A percentile compares a stretch with the other conserved stretches of the same genome.
phyloP scores from a whole-genome alignment of 2,329 filamentous ascomycete species.

The Fusarium sarcochroum region DNA sequence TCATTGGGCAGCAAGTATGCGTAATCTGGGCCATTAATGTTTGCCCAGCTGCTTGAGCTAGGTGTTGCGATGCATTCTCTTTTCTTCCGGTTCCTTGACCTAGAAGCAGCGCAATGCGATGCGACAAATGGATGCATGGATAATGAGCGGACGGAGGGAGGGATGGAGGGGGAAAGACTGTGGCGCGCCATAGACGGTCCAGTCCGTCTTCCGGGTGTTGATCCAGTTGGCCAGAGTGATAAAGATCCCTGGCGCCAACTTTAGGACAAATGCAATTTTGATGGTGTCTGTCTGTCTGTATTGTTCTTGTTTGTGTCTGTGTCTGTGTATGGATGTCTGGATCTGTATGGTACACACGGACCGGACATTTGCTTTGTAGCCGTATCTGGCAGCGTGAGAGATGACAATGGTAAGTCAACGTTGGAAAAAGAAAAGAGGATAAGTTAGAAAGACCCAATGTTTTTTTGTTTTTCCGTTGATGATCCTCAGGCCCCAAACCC shows the following conservation, averaged over 20 bases:
- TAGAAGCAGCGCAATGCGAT: constrained; percentile 3
- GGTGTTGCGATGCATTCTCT: neutral
- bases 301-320: constrained; percentile 10
- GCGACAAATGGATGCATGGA: constrained; percentile 32
- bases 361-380: neutral
- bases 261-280: constrained; percentile 28
- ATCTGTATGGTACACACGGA: neutral
- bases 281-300: constrained; percentile 29
- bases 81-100: constrained; percentile 1
- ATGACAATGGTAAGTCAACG: constrained; percentile 17
- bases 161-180: constrained; percentile 19
- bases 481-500: constrained; percentile 29
- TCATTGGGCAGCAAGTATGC: constrained; percentile 56
- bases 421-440: constrained; percentile 20
- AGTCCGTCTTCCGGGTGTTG: constrained; percentile 57
- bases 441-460: constrained; percentile 4
- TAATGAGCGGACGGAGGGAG: constrained; percentile 19
- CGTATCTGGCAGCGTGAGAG: constrained; percentile 1
- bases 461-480: constrained; percentile 26
- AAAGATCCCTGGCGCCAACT: constrained; percentile 44
- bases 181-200: constrained; percentile 48
- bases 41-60: constrained; percentile 3
- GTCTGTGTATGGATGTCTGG: neutral
- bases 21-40: constrained; percentile 15
- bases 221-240: constrained; percentile 62